Conservation (phyloP, 345 rosid species). For the Excoecaria agallocha region DNA sequence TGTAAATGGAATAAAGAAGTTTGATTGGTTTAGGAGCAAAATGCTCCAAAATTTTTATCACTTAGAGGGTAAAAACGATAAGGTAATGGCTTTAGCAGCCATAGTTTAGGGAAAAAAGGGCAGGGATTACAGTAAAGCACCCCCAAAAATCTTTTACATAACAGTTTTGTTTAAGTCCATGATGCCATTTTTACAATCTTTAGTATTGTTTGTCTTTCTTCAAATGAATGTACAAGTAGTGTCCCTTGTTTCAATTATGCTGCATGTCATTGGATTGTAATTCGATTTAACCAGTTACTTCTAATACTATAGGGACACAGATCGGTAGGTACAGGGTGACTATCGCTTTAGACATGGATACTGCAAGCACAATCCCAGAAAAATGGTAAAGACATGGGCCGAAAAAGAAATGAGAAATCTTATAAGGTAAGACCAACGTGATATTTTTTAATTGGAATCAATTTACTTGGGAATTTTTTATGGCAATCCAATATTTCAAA, state of each 20-base stretch:
- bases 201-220: background rate
- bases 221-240: background rate
- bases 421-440: constrained; percentile 49
- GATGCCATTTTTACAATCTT: background rate
- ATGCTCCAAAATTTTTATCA: background rate
- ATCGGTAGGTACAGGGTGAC: constrained; percentile 96
- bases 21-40: background rate
- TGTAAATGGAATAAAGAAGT: background rate
- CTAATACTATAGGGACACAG: constrained; percentile 64
- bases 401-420: constrained; percentile 98
- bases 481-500: background rate
- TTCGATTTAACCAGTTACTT: constrained; percentile 3
- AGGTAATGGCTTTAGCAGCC: too few relatives aligned
- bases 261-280: background rate
- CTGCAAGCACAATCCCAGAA: constrained; percentile 91
- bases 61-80: background rate
- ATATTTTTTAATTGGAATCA: background rate
- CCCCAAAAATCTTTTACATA: background rate
- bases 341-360: constrained; percentile 92
- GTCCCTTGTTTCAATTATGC: background rate
- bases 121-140: background rate
- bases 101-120: too few relatives aligned
- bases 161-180: background rate
- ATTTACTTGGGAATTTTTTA: background rate
- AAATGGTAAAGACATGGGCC: constrained; percentile 99